phyloP scores from a whole-genome alignment of 495 filamentous ascomycete genomes.

The Penicillium mononematosum region DNA sequence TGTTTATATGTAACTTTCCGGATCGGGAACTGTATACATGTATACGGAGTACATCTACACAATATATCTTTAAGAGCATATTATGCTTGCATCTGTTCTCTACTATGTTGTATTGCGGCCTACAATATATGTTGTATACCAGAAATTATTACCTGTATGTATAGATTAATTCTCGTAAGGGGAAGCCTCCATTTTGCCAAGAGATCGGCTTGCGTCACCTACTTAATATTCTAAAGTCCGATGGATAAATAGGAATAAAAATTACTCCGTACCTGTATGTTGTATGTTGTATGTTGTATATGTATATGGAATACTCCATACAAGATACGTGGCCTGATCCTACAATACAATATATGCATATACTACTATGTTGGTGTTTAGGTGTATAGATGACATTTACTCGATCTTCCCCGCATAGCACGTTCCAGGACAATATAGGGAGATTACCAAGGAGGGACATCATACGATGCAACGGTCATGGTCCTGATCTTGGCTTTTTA shows the following conservation, averaged over 20 bases:
- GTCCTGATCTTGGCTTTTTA: neutral
- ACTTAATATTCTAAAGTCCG: neutral
- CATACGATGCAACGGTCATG: neutral
- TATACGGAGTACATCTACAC: neutral
- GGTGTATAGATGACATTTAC: too few species aligned
- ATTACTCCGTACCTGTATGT: too few species aligned
- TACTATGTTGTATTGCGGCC: too few species aligned
- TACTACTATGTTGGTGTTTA: too few species aligned
- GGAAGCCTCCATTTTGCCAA: constrained; percentile 7
- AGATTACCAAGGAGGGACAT: neutral
- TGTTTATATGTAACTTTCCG: neutral
- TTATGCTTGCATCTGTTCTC: too few species aligned
- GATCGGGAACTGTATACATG: neutral
- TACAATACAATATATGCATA: too few species aligned
- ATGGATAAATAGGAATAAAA: neutral
- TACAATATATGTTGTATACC: too few species aligned
- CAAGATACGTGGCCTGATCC: too few species aligned
- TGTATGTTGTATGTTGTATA: neutral
- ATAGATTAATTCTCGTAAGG: neutral
- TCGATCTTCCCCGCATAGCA: constrained; percentile 17
- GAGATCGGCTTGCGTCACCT: constrained; percentile 32
- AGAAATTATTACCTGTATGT: too few species aligned
- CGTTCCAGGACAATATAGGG: constrained; percentile 9
- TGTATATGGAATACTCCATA: too few species aligned
- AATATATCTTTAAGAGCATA: too few species aligned